These are phyloP conservation scores for Amauroascus niger DNA, from an alignment of 2,329 filamentous ascomycete genomes.

Conservation along the genomic window DNA sequence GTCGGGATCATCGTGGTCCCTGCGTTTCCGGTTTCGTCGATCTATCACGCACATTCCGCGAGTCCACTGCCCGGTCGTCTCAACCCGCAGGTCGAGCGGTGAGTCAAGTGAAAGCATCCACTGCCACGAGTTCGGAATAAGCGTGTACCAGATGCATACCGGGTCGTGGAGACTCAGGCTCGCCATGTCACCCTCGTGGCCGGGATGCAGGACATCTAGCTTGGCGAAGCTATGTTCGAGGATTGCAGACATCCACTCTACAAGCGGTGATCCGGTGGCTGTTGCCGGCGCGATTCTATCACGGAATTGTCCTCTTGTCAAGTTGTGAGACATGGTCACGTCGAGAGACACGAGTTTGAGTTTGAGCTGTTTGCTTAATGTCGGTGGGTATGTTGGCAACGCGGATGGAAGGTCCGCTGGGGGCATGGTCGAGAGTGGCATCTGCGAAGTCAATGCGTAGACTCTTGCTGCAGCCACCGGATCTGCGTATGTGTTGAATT, in stretches of 20 bases:
- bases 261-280: slow-evolving; percentile 59
- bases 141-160: slow-evolving; percentile 66
- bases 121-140: slow-evolving; percentile 40
- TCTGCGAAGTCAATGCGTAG: slow-evolving; percentile 64
- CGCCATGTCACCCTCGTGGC: slow-evolving; percentile 40
- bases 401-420: slow-evolving; percentile 35
- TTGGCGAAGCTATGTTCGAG: slow-evolving; percentile 61
- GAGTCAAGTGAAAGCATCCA: slow-evolving; percentile 41
- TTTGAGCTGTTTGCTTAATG: slow-evolving; percentile 54
- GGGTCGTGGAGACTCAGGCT: slow-evolving; percentile 66
- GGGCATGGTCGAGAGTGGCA: slow-evolving; percentile 71
- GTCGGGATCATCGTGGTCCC: slow-evolving; percentile 45
- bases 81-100: slow-evolving; percentile 75
- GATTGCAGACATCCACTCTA: slow-evolving; percentile 63
- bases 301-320: slow-evolving; percentile 53
- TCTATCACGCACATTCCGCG: slow-evolving; percentile 84
- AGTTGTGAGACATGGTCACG: slow-evolving; percentile 61
- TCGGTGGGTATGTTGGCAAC: slow-evolving; percentile 54
- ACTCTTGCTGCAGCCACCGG: slow-evolving; percentile 65
- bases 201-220: slow-evolving; percentile 53
- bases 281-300: slow-evolving; percentile 47
- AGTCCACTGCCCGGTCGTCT: slow-evolving; percentile 90
- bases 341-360: slow-evolving; percentile 67
- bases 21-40: slow-evolving; percentile 45
- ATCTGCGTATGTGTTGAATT: slow-evolving; percentile 95